phyloP scores from a whole-genome alignment of 352 stramenopile species.

The Globisporangium rhizosaccharum region DNA sequence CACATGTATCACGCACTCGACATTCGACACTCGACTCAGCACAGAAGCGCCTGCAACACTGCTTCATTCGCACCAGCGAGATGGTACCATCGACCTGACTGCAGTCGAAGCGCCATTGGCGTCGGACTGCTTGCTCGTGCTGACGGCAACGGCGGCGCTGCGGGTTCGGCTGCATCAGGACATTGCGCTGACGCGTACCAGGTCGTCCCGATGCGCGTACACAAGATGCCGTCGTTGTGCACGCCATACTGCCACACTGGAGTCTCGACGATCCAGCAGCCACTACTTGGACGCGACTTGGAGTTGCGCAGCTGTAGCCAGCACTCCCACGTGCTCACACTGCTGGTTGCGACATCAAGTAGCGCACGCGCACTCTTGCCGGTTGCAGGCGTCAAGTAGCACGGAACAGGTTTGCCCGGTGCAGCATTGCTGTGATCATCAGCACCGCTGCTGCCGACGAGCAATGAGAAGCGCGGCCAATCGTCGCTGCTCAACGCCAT shows the following conservation, averaged over 20 bases:
- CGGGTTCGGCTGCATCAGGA: neutral
- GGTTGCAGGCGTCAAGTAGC: constrained; percentile 3
- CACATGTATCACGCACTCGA: neutral
- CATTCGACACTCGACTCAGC: no score
- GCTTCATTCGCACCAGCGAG: constrained; percentile 8
- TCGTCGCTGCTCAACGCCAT: constrained; percentile 35
- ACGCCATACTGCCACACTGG: constrained; percentile 22
- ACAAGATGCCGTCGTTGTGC: constrained; percentile 5
- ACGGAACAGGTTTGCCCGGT: neutral
- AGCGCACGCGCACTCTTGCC: constrained; percentile 3
- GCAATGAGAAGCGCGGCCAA: constrained; percentile 32
- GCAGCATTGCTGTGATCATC: neutral
- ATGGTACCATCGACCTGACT: constrained; percentile 9
- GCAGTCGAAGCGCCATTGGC: neutral
- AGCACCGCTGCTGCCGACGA: constrained; percentile 3
- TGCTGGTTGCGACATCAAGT: neutral
- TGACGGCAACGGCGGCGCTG: neutral
- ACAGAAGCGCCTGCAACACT: neutral
- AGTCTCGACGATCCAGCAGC: constrained; percentile 29
- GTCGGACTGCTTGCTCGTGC: neutral
- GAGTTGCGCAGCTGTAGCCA: constrained; percentile 28
- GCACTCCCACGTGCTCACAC: constrained; percentile 20
- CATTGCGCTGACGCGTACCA: neutral
- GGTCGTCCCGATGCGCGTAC: neutral
- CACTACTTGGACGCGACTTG: neutral